Conservation (phyloP, 371 early-diverging fungal species). For the Mucor racemosus region DNA sequence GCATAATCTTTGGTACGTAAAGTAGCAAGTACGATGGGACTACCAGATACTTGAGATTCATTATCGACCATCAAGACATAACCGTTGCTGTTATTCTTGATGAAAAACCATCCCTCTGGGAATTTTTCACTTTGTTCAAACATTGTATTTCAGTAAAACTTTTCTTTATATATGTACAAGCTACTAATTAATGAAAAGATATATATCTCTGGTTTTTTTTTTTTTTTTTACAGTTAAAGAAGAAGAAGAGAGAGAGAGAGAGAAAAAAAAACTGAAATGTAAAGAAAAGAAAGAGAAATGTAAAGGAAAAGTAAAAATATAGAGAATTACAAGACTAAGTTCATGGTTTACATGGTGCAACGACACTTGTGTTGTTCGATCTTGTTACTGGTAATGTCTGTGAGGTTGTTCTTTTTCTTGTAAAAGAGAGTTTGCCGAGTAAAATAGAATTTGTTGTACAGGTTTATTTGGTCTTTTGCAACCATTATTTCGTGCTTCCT, state of each 20-base stretch:
- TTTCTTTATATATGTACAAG: conserved; percentile 3
- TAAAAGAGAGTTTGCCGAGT: too few species aligned
- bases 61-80: conserved; percentile 55
- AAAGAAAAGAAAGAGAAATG: conserved; percentile 8
- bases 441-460: neutral
- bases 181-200: neutral
- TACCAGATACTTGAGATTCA: conserved; percentile 34
- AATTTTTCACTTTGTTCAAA: conserved; percentile 41
- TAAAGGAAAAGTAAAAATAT: neutral
- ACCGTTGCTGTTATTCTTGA: conserved; percentile 60
- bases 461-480: neutral
- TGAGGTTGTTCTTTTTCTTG: neutral
- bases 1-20: conserved; percentile 43
- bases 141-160: conserved; percentile 15
- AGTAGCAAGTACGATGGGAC: conserved; percentile 42
- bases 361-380: neutral
- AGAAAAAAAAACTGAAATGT: conserved; percentile 8
- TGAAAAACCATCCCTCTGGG: conserved; percentile 65
- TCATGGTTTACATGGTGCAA: conserved; percentile 3
- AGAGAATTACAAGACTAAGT: neutral
- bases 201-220: too few species aligned
- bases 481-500: conserved; percentile 9
- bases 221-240: neutral
- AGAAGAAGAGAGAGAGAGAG: conserved; percentile 6
- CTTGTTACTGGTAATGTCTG: conserved; percentile 11